Evolutionary conservation across 805 yeast genomes (phyloP).

Genomic region (Hemisphaericaspora nanyangensis): DNA sequence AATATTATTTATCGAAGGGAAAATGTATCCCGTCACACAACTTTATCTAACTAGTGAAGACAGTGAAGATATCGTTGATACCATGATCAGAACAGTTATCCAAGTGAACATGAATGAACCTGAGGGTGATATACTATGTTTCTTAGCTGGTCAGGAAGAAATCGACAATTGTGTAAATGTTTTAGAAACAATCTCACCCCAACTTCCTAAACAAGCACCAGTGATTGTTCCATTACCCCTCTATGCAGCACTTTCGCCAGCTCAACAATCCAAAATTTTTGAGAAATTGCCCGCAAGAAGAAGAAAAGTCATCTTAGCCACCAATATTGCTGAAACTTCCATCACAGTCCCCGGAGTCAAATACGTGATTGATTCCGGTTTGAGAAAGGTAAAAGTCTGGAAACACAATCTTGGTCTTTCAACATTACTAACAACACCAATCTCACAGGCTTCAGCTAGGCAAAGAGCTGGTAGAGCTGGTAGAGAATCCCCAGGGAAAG

Average conservation of each 20-base stretch:
- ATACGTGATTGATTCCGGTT: slow-evolving; percentile 89
- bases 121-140: slow-evolving; percentile 87
- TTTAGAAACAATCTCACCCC: slow-evolving; percentile 57
- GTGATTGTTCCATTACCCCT: slow-evolving; percentile 73
- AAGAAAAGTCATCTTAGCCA: slow-evolving; percentile 85
- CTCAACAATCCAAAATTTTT: slow-evolving; percentile 79
- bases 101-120: slow-evolving; percentile 79
- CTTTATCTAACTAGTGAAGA: slow-evolving; percentile 54
- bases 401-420: slow-evolving; percentile 88
- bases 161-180: slow-evolving; percentile 78
- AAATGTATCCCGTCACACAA: slow-evolving; percentile 79
- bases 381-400: slow-evolving; percentile 93
- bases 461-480: slow-evolving; percentile 99
- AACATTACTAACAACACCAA: slow-evolving; percentile 87
- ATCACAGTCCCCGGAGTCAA: slow-evolving; percentile 92
- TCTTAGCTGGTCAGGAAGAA: slow-evolving; percentile 96
- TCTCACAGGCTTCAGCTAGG: slow-evolving; percentile 89
- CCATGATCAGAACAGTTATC: slow-evolving; percentile 65
- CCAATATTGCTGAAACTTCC: slow-evolving; percentile 97
- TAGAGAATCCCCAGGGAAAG: slow-evolving; percentile 87
- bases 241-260: slow-evolving; percentile 90
- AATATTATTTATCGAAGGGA: slow-evolving; percentile 85
- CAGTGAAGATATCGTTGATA: slow-evolving; percentile 80
- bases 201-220: slow-evolving; percentile 73
- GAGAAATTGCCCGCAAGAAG: slow-evolving; percentile 56